These are phyloP conservation scores for Schizophyllum commune DNA, from an alignment of 1,284 basidiomycete genomes.

Conservation along the genomic window DNA sequence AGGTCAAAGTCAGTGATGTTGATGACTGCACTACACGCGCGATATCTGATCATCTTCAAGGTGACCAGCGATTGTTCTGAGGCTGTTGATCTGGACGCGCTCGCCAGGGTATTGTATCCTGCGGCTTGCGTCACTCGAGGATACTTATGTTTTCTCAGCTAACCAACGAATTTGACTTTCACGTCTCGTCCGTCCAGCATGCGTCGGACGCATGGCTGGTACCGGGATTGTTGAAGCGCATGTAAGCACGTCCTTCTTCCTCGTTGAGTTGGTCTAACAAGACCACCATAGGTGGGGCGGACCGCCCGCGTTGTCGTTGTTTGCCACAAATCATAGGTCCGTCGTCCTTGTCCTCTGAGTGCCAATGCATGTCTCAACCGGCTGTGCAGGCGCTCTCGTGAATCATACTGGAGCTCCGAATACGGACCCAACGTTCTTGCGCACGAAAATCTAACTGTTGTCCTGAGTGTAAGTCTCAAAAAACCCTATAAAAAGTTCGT, in stretches of 20 bases:
- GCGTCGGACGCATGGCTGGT: constrained; percentile 74
- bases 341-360: not conserved
- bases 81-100: constrained; percentile 71
- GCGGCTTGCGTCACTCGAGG: not conserved
- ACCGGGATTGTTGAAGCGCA: constrained; percentile 60
- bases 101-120: constrained; percentile 47
- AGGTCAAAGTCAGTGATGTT: constrained; percentile 50
- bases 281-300: constrained; percentile 29
- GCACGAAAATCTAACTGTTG: constrained; percentile 61
- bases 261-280: not conserved
- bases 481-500: not conserved
- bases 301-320: constrained; percentile 55
- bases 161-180: constrained; percentile 72
- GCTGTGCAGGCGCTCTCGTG: constrained; percentile 54
- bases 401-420: constrained; percentile 74
- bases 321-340: constrained; percentile 50
- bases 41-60: constrained; percentile 20
- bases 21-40: not conserved
- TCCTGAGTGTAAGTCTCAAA: constrained; percentile 48
- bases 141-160: constrained; percentile 32
- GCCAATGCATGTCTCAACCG: not conserved
- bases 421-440: constrained; percentile 71
- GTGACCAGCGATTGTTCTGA: constrained; percentile 66
- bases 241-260: constrained; percentile 29
- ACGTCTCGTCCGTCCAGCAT: constrained; percentile 65